These are phyloP conservation scores for Solanum chmielewskii DNA, from an alignment of 257 asterid genomes.

Conservation along the genomic window DNA sequence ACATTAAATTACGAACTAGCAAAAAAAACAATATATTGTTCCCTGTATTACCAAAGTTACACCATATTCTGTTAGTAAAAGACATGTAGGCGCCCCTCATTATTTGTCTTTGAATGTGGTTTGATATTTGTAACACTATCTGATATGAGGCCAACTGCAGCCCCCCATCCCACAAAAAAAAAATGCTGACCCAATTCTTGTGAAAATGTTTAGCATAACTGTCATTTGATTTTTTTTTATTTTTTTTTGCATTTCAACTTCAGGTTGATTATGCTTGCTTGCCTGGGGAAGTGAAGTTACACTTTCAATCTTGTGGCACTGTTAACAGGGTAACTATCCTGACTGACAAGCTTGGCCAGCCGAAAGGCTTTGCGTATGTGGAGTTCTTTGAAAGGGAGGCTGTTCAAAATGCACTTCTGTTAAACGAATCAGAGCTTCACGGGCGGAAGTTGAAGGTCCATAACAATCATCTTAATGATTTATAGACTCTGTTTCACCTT, in stretches of 20 bases:
- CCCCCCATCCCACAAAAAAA: neutral
- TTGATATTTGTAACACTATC: neutral
- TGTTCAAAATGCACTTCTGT: conserved; percentile 31
- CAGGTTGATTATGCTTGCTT: conserved; percentile 45
- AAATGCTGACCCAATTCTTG: neutral
- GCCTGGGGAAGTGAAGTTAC: conserved; percentile 48
- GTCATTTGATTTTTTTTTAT: neutral
- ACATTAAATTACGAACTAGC: neutral
- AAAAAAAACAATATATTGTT: neutral
- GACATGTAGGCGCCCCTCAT: neutral
- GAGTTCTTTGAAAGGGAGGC: conserved; percentile 40
- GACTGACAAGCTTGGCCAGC: conserved; percentile 36
- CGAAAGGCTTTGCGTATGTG: conserved; percentile 47
- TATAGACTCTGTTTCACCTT: neutral
- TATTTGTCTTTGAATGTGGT: neutral
- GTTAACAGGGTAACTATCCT: conserved; percentile 39
- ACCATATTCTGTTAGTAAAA: neutral
- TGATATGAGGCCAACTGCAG: neutral
- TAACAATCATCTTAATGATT: neutral
- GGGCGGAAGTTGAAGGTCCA: conserved; percentile 46
- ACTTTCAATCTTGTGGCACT: conserved; percentile 42
- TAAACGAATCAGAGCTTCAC: conserved; percentile 34
- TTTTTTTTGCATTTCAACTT: neutral
- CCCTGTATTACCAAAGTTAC: neutral
- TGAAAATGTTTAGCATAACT: neutral